Evolutionary conservation across 2,329 filamentous ascomycete genomes (phyloP), one percentile per base, ranked within the genome.

Genomic region (Macrophomina tecta): DNA sequence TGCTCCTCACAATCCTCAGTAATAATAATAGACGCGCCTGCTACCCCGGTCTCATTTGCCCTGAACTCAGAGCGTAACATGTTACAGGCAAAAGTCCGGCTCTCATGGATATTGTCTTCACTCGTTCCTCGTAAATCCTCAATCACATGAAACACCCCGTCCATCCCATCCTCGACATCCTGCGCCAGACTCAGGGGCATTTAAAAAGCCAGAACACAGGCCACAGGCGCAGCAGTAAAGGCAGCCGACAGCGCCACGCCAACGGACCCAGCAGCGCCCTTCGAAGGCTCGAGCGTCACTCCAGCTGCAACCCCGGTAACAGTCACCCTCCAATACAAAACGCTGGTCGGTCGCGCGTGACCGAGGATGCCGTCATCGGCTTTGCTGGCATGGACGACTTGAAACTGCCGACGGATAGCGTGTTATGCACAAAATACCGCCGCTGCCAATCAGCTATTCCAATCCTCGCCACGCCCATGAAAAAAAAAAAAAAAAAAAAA

Each of bases 241-340:
- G 53, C 53, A 23, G 53, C 53, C 4, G 53, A 42, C 53, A 58
- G 34, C 14, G 30, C n/a, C 16, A 45, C 53, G 8, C 36, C 18
- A 16, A 58, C 7, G 6, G 53, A 42, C 23, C n/a, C 53, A 11
- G 53, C 32, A 23, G 53, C 53, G 12, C 14, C 53, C 28, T 14
- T 58, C 28, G 28, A 32, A 6, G 49, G 30, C 28, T 23, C 53
- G 16, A 58, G 53, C 16, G 53, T 58, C 16, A 58, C 53, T 12
- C 34, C 53, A 8, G 69, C 66, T 4, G 73, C 73, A 7, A 74
- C 71, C 45, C 73, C 73, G 51, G 70, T 73, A 34, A 76, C 65
- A 0, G 70, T 72, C 6, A 73, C 69, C 12, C 61, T 70, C 30
- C 67, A 67, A 30, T 72, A 69, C 9, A 38, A 28, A 16, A 76